Conservation (phyloP, 73 alveolate species). For the Urostyla sp. region DNA sequence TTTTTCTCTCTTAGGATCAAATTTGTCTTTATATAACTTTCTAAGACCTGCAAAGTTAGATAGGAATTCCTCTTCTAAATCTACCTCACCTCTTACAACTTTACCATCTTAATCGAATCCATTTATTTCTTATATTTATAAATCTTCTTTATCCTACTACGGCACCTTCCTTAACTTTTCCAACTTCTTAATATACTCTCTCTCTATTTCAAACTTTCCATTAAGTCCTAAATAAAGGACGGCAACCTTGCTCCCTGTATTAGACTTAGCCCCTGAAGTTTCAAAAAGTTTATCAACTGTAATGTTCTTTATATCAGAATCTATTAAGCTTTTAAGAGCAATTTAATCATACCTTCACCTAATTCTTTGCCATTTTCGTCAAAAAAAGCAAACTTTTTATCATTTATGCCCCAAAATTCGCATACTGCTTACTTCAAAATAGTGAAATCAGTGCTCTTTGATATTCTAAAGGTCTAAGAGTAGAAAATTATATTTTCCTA, state of each 20-base stretch:
- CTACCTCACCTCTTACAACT: too few species aligned
- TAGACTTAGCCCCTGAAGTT: slow-evolving; percentile 40
- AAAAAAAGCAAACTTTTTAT: slow-evolving; percentile 3
- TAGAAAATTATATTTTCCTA: slow-evolving; percentile 14
- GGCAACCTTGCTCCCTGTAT: slow-evolving; percentile 18
- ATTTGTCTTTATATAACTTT: not conserved
- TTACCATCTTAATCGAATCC: slow-evolving; percentile 6
- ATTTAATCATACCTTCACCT: too few species aligned
- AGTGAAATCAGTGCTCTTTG: slow-evolving; percentile 32
- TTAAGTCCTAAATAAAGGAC: slow-evolving; percentile 3
- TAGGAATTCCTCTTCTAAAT: slow-evolving; percentile 42
- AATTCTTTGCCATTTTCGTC: slow-evolving; percentile 35
- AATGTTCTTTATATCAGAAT: too few species aligned
- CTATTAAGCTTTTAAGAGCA: too few species aligned
- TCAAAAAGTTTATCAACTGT: slow-evolving; percentile 41
- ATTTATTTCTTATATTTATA: slow-evolving; percentile 20
- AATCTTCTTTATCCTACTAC: not conserved
- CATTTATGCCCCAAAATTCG: slow-evolving; percentile 48
- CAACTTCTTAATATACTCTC: not conserved
- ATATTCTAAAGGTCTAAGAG: slow-evolving; percentile 32
- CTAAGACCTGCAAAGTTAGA: slow-evolving; percentile 24
- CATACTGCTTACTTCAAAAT: not conserved
- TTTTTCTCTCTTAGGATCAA: slow-evolving; percentile 7
- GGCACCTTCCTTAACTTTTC: not conserved
- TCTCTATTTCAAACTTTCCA: not conserved